Evolutionary conservation across 2,329 filamentous ascomycete genomes (phyloP).

Genomic region (Phyllosticta ampelicida): DNA sequence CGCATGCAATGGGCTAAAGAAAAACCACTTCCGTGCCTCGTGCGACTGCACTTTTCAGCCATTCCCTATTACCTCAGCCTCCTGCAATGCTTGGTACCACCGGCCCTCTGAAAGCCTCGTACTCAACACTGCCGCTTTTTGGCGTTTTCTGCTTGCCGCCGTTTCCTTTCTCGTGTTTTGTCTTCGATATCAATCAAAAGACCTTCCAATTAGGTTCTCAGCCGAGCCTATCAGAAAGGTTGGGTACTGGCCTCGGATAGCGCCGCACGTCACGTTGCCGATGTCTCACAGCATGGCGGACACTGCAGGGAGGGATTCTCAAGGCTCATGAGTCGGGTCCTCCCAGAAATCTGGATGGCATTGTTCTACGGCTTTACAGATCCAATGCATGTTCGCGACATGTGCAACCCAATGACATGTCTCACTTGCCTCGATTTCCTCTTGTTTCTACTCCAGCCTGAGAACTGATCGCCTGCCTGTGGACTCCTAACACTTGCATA

Average conservation of each 20-base stretch:
- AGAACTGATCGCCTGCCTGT: not conserved
- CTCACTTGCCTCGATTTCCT: not conserved
- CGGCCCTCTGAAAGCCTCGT: not conserved
- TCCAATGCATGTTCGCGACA: not conserved
- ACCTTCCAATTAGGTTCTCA: not conserved
- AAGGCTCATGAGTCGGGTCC: not conserved
- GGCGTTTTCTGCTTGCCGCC: not conserved
- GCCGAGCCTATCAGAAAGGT: not conserved
- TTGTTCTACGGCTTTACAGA: not conserved
- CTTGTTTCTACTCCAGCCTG: not conserved
- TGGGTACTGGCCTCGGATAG: not conserved
- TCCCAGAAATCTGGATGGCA: not conserved
- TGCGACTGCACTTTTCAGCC: not conserved
- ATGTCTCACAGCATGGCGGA: not conserved
- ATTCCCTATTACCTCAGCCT: not conserved
- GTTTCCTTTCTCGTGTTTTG: not conserved
- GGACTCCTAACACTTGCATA: not conserved
- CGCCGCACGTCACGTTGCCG: not conserved
- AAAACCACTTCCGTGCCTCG: not conserved
- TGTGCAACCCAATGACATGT: not conserved
- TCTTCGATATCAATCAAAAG: not conserved
- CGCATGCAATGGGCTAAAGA: not conserved
- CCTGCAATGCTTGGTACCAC: not conserved
- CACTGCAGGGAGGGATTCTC: not conserved
- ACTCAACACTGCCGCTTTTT: not conserved